Base-by-base conservation (phyloP, 345 rosid genomes). In the Pugionium cornutum region DNA sequence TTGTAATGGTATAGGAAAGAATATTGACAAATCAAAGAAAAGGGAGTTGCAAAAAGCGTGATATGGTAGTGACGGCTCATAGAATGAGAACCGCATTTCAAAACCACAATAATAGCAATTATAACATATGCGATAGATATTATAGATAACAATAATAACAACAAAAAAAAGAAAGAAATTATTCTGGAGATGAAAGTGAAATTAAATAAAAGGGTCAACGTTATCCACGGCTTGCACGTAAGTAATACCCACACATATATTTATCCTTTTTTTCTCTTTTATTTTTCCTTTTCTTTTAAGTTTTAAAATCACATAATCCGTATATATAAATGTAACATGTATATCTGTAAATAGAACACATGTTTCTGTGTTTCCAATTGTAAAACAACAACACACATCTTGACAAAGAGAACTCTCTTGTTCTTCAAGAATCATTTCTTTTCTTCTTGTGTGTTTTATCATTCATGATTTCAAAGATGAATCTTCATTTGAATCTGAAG, bases 151-250 rank as follows among this genome's bases (percentile, higher is more conserved):
- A 34, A 34, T 5, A 41, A 58, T 42, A 56, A 56, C 9, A 27
- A 63, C 25, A 2, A 27, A 10, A 28, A 42, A 25, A 1, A 7
- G 10, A 53, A 69, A 18, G 2, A 64, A 64, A 33, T 31, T 28
- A 48, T 40, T 58, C 5, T 40, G 9, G 47, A 64, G 66, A 58
- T 64, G 42, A 64, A 72, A 47, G 40, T 64, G 40, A 64, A 28
- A 49, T 35, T 45, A 67, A 28, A 53, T 7, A 25, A 67, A 58
- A 26, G 64, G 65, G 73, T 64, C 77, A 76, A 77, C 76, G 37
- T 69, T 80, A 75, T 78, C 79, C 75, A 61, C 62, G 76, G 52
- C 75, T 72, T 62, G 53, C 76, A 51, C 66, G 68, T 53, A 66
- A 73, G 72, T 73, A 46, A 58, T 42, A 53, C 79, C 78, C 61